Base-by-base conservation (phyloP, 163 green algal species). In the Chlamydomonas reinhardtii region DNA sequence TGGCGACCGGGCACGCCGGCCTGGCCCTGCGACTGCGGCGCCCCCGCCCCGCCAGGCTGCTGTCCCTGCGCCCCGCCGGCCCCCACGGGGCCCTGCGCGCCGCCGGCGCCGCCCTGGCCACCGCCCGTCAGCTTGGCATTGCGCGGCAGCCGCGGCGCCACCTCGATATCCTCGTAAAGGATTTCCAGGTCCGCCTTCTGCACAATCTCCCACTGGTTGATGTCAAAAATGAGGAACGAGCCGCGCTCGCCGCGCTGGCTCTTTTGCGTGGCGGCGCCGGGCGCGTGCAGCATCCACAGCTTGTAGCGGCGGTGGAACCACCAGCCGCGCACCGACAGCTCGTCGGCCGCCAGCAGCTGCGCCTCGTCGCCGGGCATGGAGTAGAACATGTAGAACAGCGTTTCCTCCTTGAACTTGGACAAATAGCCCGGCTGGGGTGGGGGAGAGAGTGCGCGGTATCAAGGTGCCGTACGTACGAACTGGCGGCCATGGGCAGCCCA, bases 171-270 rank as follows among this genome's bases (percentile, higher is more conserved):
- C 27, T 97, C 95, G 85, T 97, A 97, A 39, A 95, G 74, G 65
- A 97, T 85, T 86, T 95, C 91, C 69, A 94, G 90, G 91, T 92
- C 94, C 22, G 73, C 25, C 82, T 93, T 92, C 79, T 91, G 94
- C 52, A 97, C 94, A 12, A 95, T 91, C 84, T 99, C 95, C 97
- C 97, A 99, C 17, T 92, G 92, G 43, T 83, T 91, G 62, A 94
- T 94, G 90, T 99, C 97, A 88, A 99, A 99, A 54, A 99, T 91
- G 75, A 97, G 93, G 92, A 98, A 99, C 4, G 94, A 94, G 29
- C 97, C 96, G 16, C 96, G 95, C 92, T 99, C 96, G 75, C 94
- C 96, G 25, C 92, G 91, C 52, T 92, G 89, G 6, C 93, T 97
- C 82, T 98, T 98, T 83, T 96, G 90, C 16, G 95, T 73, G 1